phyloP scores from a whole-genome alignment of 2,329 filamentous ascomycete genomes.

The Lomentospora prolificans region DNA sequence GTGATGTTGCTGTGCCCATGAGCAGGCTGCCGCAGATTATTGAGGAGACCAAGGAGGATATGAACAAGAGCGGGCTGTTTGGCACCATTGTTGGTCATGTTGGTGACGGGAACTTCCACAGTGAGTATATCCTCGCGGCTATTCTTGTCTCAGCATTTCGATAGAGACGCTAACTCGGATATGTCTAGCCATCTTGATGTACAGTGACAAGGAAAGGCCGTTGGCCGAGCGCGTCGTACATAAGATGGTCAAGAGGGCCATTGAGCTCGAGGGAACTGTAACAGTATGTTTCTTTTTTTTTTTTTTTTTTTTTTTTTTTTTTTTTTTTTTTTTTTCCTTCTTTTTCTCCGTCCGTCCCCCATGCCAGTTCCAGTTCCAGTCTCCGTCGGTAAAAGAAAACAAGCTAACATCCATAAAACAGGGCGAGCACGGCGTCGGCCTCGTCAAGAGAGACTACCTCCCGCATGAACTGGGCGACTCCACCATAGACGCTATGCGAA shows the following conservation, averaged over 20 bases:
- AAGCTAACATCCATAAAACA: constrained; percentile 16
- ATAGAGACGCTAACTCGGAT: neutral
- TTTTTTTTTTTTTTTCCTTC: too few species aligned
- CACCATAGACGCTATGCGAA: constrained; percentile 76
- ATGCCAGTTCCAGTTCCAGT: too few species aligned
- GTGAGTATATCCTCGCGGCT: constrained; percentile 20
- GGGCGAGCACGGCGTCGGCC: constrained; percentile 75
- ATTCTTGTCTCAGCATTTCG: neutral
- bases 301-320: neutral
- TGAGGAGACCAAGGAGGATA: constrained; percentile 52
- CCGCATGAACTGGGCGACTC: constrained; percentile 64
- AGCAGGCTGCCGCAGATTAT: constrained; percentile 64
- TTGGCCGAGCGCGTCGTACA: constrained; percentile 65
- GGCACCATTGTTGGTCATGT: constrained; percentile 58
- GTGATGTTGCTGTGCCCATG: constrained; percentile 77
- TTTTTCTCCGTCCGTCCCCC: too few species aligned
- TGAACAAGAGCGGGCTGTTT: constrained; percentile 32
- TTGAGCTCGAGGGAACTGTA: constrained; percentile 77
- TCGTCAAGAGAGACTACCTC: constrained; percentile 79
- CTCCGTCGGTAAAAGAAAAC: too few species aligned
- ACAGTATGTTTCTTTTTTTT: constrained; percentile 36
- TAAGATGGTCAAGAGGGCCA: constrained; percentile 75
- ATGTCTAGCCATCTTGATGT: constrained; percentile 40
- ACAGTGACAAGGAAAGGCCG: constrained; percentile 55
- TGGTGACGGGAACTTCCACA: constrained; percentile 72